Conservation (phyloP, 495 filamentous ascomycete species). For the Tuber aestivum region DNA sequence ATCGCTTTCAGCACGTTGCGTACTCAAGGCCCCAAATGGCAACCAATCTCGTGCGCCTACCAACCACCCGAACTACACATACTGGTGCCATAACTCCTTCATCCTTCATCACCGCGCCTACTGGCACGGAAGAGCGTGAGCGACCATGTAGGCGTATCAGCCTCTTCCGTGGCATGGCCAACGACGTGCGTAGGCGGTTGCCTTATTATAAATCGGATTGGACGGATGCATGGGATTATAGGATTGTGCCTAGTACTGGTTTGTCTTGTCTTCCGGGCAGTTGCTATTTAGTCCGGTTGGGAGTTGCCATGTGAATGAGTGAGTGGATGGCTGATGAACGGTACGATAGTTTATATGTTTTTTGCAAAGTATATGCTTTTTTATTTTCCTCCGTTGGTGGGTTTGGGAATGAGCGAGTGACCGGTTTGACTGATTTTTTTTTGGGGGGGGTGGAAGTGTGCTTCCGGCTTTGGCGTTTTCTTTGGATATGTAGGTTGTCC, state of each 20-base stretch:
- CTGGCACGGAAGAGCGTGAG: slow-evolving; percentile 19
- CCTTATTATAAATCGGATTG: slow-evolving; percentile 76
- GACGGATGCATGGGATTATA: slow-evolving; percentile 79
- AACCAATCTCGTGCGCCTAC: neutral
- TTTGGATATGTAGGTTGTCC: slow-evolving; percentile 62
- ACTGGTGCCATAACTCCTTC: neutral
- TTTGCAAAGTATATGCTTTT: slow-evolving; percentile 67
- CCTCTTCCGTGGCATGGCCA: slow-evolving; percentile 62
- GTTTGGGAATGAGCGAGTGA: slow-evolving; percentile 5
- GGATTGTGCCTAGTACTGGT: slow-evolving; percentile 66
- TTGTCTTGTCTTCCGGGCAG: slow-evolving; percentile 4
- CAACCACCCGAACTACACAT: neutral
- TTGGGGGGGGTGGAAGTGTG: slow-evolving; percentile 60
- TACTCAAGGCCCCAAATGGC: neutral
- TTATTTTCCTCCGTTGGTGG: neutral
- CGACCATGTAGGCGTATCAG: slow-evolving; percentile 57
- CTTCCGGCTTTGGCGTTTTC: slow-evolving; percentile 77
- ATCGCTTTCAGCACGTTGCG: neutral
- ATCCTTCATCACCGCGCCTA: neutral
- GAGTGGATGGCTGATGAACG: neutral
- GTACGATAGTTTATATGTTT: slow-evolving; percentile 69
- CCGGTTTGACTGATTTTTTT: neutral
- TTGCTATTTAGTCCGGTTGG: slow-evolving; percentile 4
- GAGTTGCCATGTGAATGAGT: slow-evolving; percentile 10
- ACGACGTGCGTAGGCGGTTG: slow-evolving; percentile 64